Evolutionary conservation across 352 stramenopile species (phyloP).

Genomic region (Pythium oligandrum): DNA sequence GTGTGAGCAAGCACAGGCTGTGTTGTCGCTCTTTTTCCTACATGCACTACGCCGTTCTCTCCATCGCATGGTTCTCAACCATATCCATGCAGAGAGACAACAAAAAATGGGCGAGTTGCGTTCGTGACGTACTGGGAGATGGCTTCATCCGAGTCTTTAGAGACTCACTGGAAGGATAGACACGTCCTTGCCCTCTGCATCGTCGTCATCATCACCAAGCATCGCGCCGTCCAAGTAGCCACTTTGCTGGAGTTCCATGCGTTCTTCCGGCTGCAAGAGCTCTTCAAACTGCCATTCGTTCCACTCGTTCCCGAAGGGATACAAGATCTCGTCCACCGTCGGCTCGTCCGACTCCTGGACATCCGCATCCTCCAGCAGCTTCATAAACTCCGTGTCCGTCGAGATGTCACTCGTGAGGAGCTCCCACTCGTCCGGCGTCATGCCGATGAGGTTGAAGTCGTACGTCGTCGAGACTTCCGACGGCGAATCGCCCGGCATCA

Average conservation of each 20-base stretch:
- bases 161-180: too few relatives aligned
- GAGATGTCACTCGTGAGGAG: constrained; percentile 2
- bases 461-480: background rate
- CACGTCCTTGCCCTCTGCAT: too few relatives aligned
- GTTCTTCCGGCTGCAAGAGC: constrained; percentile 12
- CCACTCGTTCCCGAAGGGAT: constrained; percentile 9
- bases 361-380: constrained; percentile 8
- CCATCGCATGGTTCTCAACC: too few relatives aligned
- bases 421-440: constrained; percentile 8
- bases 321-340: background rate
- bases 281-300: constrained; percentile 21
- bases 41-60: too few relatives aligned
- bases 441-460: constrained; percentile 8
- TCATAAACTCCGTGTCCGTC: constrained; percentile 8
- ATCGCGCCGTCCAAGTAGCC: constrained; percentile 14
- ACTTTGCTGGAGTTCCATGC: constrained; percentile 9
- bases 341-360: constrained; percentile 6
- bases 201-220: background rate
- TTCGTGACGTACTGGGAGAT: too few relatives aligned
- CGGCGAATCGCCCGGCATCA: constrained; percentile 5
- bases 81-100: too few relatives aligned
- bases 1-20: too few relatives aligned
- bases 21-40: too few relatives aligned
- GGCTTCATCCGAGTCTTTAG: too few relatives aligned
- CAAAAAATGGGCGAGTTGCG: too few relatives aligned